Percentiles rank a stretch among this genome's conserved stretches.
Evolutionary conservation across 1,139 yeast species (phyloP).

Genomic region (Candida sp.): DNA sequence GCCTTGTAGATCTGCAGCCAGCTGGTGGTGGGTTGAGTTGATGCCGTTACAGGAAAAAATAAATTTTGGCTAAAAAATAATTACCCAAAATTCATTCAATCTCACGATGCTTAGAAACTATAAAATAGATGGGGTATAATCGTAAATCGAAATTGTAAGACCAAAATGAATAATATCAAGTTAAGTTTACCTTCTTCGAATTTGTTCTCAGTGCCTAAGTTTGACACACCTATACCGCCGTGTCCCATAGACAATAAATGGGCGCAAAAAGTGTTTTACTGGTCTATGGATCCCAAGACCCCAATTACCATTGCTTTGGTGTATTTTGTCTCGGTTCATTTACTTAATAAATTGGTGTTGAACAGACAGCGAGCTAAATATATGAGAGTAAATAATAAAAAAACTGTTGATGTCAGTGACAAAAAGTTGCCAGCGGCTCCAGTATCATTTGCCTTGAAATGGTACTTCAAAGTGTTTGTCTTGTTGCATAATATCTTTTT

Average conservation of each 20-base stretch:
- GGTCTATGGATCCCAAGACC: conserved; percentile 37
- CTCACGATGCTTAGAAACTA: not conserved
- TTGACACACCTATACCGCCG: conserved; percentile 29
- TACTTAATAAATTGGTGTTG: conserved; percentile 42
- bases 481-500: conserved; percentile 60
- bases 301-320: conserved; percentile 59
- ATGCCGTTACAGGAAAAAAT: not conserved
- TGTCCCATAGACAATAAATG: conserved; percentile 32
- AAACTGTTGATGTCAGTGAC: conserved; percentile 10
- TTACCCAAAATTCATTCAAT: not conserved
- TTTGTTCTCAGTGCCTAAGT: conserved; percentile 30
- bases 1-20: too few species aligned
- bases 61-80: not conserved
- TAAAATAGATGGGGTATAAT: not conserved
- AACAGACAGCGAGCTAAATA: conserved; percentile 30
- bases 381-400: conserved; percentile 2
- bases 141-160: not conserved
- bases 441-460: conserved; percentile 42
- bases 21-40: too few species aligned
- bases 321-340: conserved; percentile 60
- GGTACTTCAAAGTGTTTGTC: conserved; percentile 52
- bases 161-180: conserved; percentile 16
- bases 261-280: conserved; percentile 23
- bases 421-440: conserved; percentile 57
- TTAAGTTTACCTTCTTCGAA: conserved; percentile 37